Conservation (phyloP, 1,284 basidiomycete species). For the Trichosporon asahii region DNA sequence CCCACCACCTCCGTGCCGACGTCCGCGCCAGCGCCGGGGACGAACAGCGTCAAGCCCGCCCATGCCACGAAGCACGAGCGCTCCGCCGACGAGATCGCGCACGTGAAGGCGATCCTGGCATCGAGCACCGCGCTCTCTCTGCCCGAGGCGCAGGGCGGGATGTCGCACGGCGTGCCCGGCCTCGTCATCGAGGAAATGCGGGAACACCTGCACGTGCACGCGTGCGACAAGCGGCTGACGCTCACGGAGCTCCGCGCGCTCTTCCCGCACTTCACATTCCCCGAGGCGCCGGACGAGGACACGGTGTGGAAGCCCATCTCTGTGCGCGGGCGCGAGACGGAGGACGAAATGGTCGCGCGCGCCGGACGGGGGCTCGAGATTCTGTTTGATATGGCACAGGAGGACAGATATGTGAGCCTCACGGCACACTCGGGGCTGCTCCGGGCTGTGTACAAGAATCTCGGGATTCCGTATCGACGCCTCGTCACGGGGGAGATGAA, state of each 20-base stretch:
- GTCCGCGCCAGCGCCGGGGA: not conserved
- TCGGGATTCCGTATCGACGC: slow-evolving; percentile 27
- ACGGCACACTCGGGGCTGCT: slow-evolving; percentile 37
- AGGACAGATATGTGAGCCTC: slow-evolving; percentile 9
- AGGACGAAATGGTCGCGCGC: slow-evolving; percentile 35
- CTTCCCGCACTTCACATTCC: slow-evolving; percentile 33
- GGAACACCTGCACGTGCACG: slow-evolving; percentile 39
- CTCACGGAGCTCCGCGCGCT: slow-evolving; percentile 20
- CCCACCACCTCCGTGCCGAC: not conserved
- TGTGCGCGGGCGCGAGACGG: slow-evolving; percentile 33
- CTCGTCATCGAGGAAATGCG: slow-evolving; percentile 30
- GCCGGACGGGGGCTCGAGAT: slow-evolving; percentile 27
- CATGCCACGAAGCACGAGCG: not conserved
- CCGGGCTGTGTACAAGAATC: slow-evolving; percentile 33
- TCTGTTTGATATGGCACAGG: slow-evolving; percentile 18
- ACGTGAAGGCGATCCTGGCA: not conserved
- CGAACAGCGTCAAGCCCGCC: not conserved
- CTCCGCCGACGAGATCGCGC: not conserved
- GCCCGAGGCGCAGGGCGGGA: not conserved
- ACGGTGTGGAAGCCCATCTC: slow-evolving; percentile 28
- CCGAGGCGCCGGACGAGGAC: slow-evolving; percentile 26
- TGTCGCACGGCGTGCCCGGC: slow-evolving; percentile 6
- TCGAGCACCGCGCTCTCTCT: not conserved
- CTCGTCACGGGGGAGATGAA: slow-evolving; percentile 40
- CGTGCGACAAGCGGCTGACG: slow-evolving; percentile 31